Conservation (phyloP, 805 yeast genomes). For the Wickerhamiella parazyma region DNA sequence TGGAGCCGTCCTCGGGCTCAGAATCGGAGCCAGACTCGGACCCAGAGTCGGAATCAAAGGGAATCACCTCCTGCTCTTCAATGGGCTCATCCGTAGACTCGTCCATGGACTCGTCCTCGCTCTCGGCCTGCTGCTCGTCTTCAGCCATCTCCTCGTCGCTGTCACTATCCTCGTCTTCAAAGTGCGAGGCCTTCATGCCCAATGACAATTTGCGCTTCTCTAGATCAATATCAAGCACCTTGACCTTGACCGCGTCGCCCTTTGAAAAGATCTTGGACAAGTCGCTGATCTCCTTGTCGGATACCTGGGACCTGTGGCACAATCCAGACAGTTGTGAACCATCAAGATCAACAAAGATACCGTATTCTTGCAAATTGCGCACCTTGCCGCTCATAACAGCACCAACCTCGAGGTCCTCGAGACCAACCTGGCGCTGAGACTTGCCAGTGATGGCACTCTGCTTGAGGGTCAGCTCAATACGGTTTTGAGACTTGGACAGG, state of each 20-base stretch:
- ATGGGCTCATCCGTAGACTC: constrained; percentile 24
- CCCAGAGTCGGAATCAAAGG: constrained; percentile 20
- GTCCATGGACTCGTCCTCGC: constrained; percentile 12
- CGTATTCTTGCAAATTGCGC: constrained; percentile 67
- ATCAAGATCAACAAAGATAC: constrained; percentile 76
- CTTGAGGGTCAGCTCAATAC: constrained; percentile 65
- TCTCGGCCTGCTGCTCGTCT: constrained; percentile 17
- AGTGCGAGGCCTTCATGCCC: constrained; percentile 92
- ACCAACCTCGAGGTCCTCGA: constrained; percentile 53
- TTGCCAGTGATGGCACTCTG: constrained; percentile 69
- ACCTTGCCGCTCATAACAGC: constrained; percentile 67
- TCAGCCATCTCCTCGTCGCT: constrained; percentile 18
- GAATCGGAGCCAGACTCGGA: constrained; percentile 25
- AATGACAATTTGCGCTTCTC: constrained; percentile 66
- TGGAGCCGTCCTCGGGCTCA: constrained; percentile 19
- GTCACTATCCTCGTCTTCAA: constrained; percentile 29
- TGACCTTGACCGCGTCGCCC: constrained; percentile 86
- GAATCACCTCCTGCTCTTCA: constrained; percentile 9
- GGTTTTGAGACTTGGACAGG: constrained; percentile 42
- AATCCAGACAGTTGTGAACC: constrained; percentile 72
- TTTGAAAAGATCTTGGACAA: constrained; percentile 56
- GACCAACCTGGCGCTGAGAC: constrained; percentile 26
- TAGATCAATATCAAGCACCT: constrained; percentile 47
- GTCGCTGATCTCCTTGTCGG: constrained; percentile 45
- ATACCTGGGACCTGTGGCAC: constrained; percentile 73